Conservation (phyloP, 306 rosid species). For the Argentina anserina region DNA sequence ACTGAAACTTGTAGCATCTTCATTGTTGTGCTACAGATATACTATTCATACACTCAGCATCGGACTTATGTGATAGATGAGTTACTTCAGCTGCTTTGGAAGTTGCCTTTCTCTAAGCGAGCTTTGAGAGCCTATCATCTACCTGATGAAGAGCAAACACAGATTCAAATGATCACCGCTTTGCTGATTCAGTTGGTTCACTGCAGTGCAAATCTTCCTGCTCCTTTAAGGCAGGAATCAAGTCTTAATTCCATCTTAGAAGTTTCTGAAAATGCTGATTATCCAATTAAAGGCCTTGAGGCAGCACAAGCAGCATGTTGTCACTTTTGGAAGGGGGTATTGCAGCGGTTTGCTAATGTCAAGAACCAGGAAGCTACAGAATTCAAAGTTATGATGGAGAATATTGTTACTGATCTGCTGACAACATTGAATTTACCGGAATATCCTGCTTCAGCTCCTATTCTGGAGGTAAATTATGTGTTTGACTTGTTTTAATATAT, state of each 20-base stretch:
- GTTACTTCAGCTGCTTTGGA: slow-evolving; percentile 83
- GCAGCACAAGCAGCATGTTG: slow-evolving; percentile 76
- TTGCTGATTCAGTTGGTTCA: slow-evolving; percentile 87
- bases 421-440: slow-evolving; percentile 85
- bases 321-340: slow-evolving; percentile 87
- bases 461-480: slow-evolving; percentile 64
- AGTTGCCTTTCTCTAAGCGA: slow-evolving; percentile 80
- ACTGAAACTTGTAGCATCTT: slow-evolving; percentile 17
- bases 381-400: slow-evolving; percentile 81
- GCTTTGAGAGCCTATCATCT: slow-evolving; percentile 83
- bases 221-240: slow-evolving; percentile 68
- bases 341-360: slow-evolving; percentile 77
- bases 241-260: slow-evolving; percentile 68
- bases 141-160: slow-evolving; percentile 94
- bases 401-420: slow-evolving; percentile 85
- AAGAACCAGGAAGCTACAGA: slow-evolving; percentile 93
- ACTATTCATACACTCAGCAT: slow-evolving; percentile 78
- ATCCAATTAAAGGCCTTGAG: slow-evolving; percentile 66
- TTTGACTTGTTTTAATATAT: slow-evolving; percentile 2
- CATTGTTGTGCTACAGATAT: slow-evolving; percentile 65
- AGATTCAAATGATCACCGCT: slow-evolving; percentile 96
- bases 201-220: slow-evolving; percentile 90
- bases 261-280: slow-evolving; percentile 55
- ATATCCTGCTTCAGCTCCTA: slow-evolving; percentile 93
- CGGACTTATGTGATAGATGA: slow-evolving; percentile 92